phyloP scores from a whole-genome alignment of 768 basidiomycete genomes.

The Agaricus subrufescens region DNA sequence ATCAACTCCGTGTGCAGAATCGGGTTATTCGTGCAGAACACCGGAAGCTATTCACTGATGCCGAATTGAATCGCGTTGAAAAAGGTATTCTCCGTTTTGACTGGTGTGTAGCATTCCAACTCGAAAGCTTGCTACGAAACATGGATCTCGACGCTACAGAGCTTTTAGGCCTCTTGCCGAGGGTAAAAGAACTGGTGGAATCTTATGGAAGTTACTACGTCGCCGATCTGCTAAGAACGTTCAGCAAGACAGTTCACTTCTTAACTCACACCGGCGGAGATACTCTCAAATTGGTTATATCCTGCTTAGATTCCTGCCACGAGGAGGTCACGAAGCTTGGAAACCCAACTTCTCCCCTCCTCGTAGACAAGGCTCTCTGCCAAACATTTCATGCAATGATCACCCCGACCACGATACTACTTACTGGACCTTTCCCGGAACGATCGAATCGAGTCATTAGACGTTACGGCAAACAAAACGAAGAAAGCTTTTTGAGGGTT shows the following conservation, averaged over 20 bases:
- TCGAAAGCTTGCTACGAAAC: constrained; percentile 38
- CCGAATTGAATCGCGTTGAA: constrained; percentile 24
- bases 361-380: constrained; percentile 23
- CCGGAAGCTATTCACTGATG: constrained; percentile 37
- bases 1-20: constrained; percentile 29
- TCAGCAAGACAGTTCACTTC: constrained; percentile 18
- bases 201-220: constrained; percentile 29
- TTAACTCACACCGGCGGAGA: constrained; percentile 18
- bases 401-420: constrained; percentile 49
- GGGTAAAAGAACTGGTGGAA: constrained; percentile 24
- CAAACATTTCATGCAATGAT: constrained; percentile 27
- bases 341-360: constrained; percentile 18
- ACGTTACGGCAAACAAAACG: constrained; percentile 35
- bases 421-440: constrained; percentile 54
- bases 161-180: constrained; percentile 33
- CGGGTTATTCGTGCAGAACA: constrained; percentile 31
- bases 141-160: constrained; percentile 43
- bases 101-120: constrained; percentile 55
- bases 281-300: constrained; percentile 16
- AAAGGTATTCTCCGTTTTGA: constrained; percentile 27
- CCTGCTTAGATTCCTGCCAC: constrained; percentile 24
- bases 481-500: constrained; percentile 58
- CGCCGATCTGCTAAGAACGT: constrained; percentile 36
- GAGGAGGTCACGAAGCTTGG: constrained; percentile 19
- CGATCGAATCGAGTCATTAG: constrained; percentile 61